phyloP scores from a whole-genome alignment of 1,139 yeast genomes.

The Diutina mesorugosa region DNA sequence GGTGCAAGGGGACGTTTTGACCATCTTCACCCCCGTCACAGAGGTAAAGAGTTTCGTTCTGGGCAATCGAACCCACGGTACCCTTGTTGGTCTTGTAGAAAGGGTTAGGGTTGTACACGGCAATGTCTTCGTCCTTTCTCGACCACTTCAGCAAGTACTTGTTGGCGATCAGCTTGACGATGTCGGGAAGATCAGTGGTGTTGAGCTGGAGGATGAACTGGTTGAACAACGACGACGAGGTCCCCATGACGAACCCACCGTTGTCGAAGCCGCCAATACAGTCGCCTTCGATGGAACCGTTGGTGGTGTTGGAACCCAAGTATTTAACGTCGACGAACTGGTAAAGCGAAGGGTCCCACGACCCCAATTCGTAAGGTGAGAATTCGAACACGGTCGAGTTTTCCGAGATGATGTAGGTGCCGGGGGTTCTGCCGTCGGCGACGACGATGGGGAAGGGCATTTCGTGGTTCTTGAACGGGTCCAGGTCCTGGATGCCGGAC shows the following conservation, averaged over 20 bases:
- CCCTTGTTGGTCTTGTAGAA: constrained; percentile 13
- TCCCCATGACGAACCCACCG: constrained; percentile 60
- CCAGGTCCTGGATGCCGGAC: constrained; percentile 16
- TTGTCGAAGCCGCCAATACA: constrained; percentile 57
- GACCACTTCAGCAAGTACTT: constrained; percentile 16
- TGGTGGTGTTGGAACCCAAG: constrained; percentile 3
- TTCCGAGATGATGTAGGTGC: constrained; percentile 13
- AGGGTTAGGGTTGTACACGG: constrained; percentile 29
- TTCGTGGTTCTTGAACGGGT: constrained; percentile 10
- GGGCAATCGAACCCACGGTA: constrained; percentile 11
- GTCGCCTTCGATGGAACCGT: constrained; percentile 10
- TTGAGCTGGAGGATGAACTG: constrained; percentile 34
- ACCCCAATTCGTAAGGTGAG: constrained; percentile 1
- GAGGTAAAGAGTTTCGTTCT: constrained; percentile 36
- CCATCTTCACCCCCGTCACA: constrained; percentile 83
- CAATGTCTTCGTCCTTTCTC: constrained; percentile 21
- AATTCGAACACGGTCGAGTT: constrained; percentile 2
- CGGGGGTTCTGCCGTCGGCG: constrained; percentile 28
- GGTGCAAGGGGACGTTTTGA: constrained; percentile 29
- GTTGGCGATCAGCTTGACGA: constrained; percentile 15
- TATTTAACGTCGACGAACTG: not conserved
- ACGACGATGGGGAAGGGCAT: constrained; percentile 32
- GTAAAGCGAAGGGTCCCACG: constrained; percentile 2
- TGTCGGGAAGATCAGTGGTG: constrained; percentile 12
- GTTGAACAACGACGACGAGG: constrained; percentile 63